Percentiles rank a stretch among this genome's conserved stretches.
phyloP scores from a whole-genome alignment of 345 rosid genomes.

The Fremontodendron californicum region DNA sequence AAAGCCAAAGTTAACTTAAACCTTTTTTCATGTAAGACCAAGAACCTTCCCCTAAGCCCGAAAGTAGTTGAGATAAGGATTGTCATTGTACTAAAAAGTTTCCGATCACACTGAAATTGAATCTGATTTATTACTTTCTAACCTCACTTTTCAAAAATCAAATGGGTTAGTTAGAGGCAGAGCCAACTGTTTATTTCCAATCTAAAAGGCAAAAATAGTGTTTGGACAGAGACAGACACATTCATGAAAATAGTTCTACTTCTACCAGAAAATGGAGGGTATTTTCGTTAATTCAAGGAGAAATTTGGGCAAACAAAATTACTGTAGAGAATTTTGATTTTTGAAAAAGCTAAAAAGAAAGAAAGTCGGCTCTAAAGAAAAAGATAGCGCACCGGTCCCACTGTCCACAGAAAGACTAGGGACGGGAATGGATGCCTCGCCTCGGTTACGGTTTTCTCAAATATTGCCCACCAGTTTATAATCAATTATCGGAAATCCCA shows the following conservation, averaged over 20 bases:
- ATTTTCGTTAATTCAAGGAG: not conserved
- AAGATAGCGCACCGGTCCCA: constrained; percentile 21
- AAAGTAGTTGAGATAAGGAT: not conserved
- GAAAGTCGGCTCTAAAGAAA: constrained; percentile 13
- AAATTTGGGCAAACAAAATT: not conserved
- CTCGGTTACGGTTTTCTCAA: constrained; percentile 7
- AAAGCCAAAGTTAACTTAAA: not conserved
- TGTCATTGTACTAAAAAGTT: not conserved
- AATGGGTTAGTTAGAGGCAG: too few species aligned
- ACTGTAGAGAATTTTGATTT: not conserved
- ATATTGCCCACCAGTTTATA: not conserved
- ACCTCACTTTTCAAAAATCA: too few species aligned
- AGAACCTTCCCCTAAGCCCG: not conserved
- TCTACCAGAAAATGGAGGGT: not conserved
- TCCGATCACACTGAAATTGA: too few species aligned
- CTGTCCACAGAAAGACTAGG: not conserved
- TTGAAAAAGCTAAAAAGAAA: constrained; percentile 22
- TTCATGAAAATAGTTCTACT: not conserved
- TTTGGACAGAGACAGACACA: not conserved
- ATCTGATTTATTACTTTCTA: too few species aligned
- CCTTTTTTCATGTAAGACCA: not conserved
- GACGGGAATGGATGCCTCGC: constrained; percentile 20
- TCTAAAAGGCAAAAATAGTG: too few species aligned
- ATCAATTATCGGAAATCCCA: constrained; percentile 2
- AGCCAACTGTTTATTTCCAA: too few species aligned